Conservation (phyloP, 805 yeast species). For the Saccharomycopsis sp. region DNA sequence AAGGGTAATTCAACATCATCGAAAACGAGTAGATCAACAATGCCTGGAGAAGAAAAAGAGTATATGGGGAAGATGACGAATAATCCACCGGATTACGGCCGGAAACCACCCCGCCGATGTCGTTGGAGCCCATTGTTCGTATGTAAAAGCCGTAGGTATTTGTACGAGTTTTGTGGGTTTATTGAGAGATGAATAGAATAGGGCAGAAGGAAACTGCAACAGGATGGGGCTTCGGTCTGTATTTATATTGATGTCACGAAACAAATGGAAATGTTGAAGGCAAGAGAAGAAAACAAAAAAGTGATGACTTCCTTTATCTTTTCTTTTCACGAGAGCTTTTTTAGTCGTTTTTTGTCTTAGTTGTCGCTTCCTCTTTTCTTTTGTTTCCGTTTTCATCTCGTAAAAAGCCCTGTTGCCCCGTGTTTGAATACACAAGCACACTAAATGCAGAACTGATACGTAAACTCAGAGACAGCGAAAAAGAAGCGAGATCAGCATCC, state of each 20-base stretch:
- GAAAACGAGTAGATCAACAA: slow-evolving; percentile 53
- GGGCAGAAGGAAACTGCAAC: not conserved
- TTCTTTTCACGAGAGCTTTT: not conserved
- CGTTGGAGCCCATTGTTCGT: slow-evolving; percentile 10
- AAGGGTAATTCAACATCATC: slow-evolving; percentile 53
- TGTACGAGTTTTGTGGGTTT: too few species aligned
- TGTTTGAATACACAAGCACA: too few species aligned
- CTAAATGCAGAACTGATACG: too few species aligned
- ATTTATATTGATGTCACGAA: not conserved
- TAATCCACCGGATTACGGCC: slow-evolving; percentile 66
- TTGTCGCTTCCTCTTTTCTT: not conserved
- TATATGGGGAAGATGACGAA: slow-evolving; percentile 51
- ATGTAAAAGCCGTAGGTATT: too few species aligned
- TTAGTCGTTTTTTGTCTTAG: not conserved
- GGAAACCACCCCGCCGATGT: slow-evolving; percentile 60
- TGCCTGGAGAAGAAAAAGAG: slow-evolving; percentile 65
- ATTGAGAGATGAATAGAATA: too few species aligned
- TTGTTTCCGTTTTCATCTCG: not conserved
- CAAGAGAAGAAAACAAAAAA: not conserved
- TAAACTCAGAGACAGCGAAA: too few species aligned
- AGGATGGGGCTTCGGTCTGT: too few species aligned
- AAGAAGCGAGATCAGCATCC: not conserved
- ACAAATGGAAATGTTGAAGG: too few species aligned
- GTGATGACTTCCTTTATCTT: not conserved
- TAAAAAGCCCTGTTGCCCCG: not conserved